Conservation (phyloP, 352 stramenopile genomes). For the Globisporangium paroecandrum region DNA sequence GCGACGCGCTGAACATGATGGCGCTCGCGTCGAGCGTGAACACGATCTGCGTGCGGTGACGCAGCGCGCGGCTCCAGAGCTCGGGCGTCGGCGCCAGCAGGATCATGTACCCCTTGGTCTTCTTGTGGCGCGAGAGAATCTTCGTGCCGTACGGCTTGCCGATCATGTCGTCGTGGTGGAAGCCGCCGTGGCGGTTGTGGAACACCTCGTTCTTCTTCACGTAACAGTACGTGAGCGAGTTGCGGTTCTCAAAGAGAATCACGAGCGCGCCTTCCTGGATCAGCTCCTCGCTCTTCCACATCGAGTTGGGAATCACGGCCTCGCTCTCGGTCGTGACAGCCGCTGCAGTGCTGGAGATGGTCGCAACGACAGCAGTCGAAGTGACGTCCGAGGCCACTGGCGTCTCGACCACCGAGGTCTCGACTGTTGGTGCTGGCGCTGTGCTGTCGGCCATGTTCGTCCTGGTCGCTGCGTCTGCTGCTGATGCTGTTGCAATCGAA, state of each 20-base stretch:
- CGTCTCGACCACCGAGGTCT: neutral
- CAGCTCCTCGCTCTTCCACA: constrained; percentile 55
- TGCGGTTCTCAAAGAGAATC: constrained; percentile 97
- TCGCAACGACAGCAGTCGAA: neutral
- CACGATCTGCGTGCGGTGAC: constrained; percentile 97
- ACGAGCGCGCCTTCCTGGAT: constrained; percentile 89
- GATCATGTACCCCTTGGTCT: constrained; percentile 89
- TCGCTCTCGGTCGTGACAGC: constrained; percentile 1
- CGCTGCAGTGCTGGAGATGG: neutral
- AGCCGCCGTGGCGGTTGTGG: constrained; percentile 95
- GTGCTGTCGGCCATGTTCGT: constrained; percentile 3
- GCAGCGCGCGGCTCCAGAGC: constrained; percentile 93
- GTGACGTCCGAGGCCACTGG: neutral
- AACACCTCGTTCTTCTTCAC: constrained; percentile 90
- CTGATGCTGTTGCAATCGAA: neutral
- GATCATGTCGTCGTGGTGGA: constrained; percentile 97
- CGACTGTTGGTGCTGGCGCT: neutral
- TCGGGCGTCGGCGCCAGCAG: constrained; percentile 95
- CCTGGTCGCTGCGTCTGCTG: neutral
- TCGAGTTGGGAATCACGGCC: constrained; percentile 49
- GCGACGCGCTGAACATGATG: constrained; percentile 88
- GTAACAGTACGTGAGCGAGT: constrained; percentile 94
- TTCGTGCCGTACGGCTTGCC: constrained; percentile 83
- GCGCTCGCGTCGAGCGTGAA: constrained; percentile 94
- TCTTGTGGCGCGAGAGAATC: constrained; percentile 65